These are phyloP conservation scores for Penicillium oxalicum DNA, from an alignment of 2,329 filamentous ascomycete genomes.

Conservation along the genomic window DNA sequence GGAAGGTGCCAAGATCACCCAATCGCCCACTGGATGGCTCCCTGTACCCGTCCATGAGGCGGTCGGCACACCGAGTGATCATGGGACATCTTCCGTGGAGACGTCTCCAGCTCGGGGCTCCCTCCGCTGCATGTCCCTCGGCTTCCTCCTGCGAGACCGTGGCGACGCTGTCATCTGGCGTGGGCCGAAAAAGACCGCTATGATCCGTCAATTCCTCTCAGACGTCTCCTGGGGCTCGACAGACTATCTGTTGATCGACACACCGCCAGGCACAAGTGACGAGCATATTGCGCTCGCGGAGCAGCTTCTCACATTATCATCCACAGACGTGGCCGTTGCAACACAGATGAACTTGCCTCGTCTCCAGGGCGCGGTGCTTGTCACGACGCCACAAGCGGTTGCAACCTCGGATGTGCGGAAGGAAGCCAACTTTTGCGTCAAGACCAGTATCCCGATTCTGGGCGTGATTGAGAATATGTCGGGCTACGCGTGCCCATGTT, in stretches of 20 bases:
- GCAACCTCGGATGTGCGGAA: slow-evolving; percentile 90
- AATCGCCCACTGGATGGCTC: slow-evolving; percentile 86
- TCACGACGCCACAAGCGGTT: slow-evolving; percentile 93
- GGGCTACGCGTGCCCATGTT: slow-evolving; percentile 52
- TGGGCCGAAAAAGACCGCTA: slow-evolving; percentile 96
- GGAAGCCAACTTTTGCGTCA: slow-evolving; percentile 86
- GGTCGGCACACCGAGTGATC: slow-evolving; percentile 17
- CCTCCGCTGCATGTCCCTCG: slow-evolving; percentile 76
- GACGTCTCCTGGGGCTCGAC: slow-evolving; percentile 81
- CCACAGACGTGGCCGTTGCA: slow-evolving; percentile 19
- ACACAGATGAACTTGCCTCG: slow-evolving; percentile 45
- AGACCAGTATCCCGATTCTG: slow-evolving; percentile 71
- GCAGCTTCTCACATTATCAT: slow-evolving; percentile 57
- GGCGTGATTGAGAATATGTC: slow-evolving; percentile 96
- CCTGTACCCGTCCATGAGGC: slow-evolving; percentile 76
- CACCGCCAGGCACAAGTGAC: slow-evolving; percentile 90
- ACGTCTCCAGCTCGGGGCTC: slow-evolving; percentile 29
- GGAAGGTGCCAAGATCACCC: slow-evolving; percentile 81
- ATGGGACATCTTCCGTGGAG: slow-evolving; percentile 7
- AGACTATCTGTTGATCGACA: slow-evolving; percentile 94
- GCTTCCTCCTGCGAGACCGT: slow-evolving; percentile 75
- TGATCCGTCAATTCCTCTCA: slow-evolving; percentile 92
- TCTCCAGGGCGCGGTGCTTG: slow-evolving; percentile 81
- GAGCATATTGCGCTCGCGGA: slow-evolving; percentile 95
- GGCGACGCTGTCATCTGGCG: slow-evolving; percentile 95